phyloP scores from a whole-genome alignment of 1,139 yeast genomes.

The Taiozyma onychis region DNA sequence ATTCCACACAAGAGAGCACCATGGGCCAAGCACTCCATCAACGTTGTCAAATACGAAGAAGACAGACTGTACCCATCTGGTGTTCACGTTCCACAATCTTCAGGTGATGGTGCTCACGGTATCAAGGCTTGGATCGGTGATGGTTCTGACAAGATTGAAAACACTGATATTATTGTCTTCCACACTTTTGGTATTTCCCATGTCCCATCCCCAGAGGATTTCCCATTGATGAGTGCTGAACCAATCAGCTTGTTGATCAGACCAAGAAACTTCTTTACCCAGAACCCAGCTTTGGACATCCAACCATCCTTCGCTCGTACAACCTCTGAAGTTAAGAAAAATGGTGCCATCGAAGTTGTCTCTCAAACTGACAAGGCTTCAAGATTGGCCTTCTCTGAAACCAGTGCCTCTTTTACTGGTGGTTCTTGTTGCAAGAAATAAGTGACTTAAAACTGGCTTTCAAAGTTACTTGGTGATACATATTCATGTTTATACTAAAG shows the following conservation, averaged over 20 bases:
- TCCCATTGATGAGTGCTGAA: slow-evolving; percentile 87
- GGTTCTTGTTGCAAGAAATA: slow-evolving; percentile 22
- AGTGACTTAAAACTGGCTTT: not conserved
- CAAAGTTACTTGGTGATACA: not conserved
- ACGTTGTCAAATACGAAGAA: slow-evolving; percentile 65
- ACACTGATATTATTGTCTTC: slow-evolving; percentile 67
- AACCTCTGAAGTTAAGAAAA: slow-evolving; percentile 37
- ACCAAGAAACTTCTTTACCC: slow-evolving; percentile 73
- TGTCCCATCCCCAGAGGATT: slow-evolving; percentile 86
- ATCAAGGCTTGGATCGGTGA: slow-evolving; percentile 72
- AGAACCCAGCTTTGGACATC: slow-evolving; percentile 72
- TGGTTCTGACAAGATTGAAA: slow-evolving; percentile 54
- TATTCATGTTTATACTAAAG: not conserved
- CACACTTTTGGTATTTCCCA: slow-evolving; percentile 83
- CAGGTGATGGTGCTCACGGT: slow-evolving; percentile 68
- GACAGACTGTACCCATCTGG: slow-evolving; percentile 69
- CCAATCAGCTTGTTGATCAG: slow-evolving; percentile 68
- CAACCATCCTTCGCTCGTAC: slow-evolving; percentile 66
- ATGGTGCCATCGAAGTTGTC: slow-evolving; percentile 15
- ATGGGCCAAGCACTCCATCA: slow-evolving; percentile 64
- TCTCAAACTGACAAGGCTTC: slow-evolving; percentile 47
- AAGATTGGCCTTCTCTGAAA: slow-evolving; percentile 35
- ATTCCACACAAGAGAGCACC: slow-evolving; percentile 77
- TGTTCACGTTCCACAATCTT: slow-evolving; percentile 73
- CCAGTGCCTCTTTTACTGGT: slow-evolving; percentile 17